Evolutionary conservation across 2,329 filamentous ascomycete species (phyloP).

Genomic region (Penicillium brasilianum): DNA sequence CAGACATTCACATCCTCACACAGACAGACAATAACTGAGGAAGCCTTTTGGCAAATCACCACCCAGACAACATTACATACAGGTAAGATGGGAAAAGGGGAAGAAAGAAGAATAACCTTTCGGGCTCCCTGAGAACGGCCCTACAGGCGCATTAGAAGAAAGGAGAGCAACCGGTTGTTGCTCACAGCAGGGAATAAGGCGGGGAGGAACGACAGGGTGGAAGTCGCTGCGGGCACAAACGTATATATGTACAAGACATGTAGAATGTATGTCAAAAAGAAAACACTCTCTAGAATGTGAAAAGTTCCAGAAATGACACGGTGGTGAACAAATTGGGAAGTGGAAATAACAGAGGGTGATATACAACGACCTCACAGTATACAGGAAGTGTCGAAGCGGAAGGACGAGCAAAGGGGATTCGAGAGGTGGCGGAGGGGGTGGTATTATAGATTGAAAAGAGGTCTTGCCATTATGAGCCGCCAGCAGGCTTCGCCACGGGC

Average conservation of each 20-base stretch:
- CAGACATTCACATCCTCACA: constrained; percentile 20
- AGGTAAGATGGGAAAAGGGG: constrained; percentile 19
- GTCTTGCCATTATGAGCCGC: background rate
- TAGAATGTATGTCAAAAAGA: constrained; percentile 31
- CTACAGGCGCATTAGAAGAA: constrained; percentile 13
- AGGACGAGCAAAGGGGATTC: background rate
- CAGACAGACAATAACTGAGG: constrained; percentile 16
- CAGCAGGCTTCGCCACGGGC: constrained; percentile 20
- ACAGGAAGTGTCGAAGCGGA: constrained; percentile 20
- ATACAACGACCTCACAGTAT: constrained; percentile 26
- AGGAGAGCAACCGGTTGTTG: background rate
- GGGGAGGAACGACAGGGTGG: background rate
- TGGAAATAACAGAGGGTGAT: constrained; percentile 14
- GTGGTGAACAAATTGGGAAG: constrained; percentile 15
- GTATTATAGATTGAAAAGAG: background rate
- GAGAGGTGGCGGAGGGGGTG: background rate
- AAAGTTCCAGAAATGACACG: constrained; percentile 22
- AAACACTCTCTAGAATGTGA: constrained; percentile 27
- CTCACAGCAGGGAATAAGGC: background rate
- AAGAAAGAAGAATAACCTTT: background rate
- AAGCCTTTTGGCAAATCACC: constrained; percentile 14
- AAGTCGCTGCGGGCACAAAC: constrained; percentile 25
- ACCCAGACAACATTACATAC: constrained; percentile 34
- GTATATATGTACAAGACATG: constrained; percentile 44
- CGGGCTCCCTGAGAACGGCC: background rate